Evolutionary conservation across 2,329 filamentous ascomycete genomes (phyloP).

Genomic region (Incumbomyces lentus): DNA sequence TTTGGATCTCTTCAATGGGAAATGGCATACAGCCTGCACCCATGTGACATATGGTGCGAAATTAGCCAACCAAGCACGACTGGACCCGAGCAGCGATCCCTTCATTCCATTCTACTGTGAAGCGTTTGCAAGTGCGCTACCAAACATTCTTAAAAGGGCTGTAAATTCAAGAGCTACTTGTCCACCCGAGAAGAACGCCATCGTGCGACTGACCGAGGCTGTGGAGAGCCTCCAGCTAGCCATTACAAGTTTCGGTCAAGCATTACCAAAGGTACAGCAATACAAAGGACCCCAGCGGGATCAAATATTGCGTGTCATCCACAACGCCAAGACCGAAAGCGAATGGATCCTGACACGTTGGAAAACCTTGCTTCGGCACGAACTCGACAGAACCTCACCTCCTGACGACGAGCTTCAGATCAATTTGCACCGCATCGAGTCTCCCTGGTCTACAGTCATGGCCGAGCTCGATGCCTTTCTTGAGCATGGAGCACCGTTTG

Average conservation of each 20-base stretch:
- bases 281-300: not conserved
- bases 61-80: slow-evolving; percentile 2
- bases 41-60: slow-evolving; percentile 4
- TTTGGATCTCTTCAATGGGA: slow-evolving; percentile 8
- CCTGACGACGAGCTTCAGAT: slow-evolving; percentile 4
- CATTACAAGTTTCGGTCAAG: not conserved
- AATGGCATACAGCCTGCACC: slow-evolving; percentile 9
- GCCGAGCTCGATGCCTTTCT: not conserved
- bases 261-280: not conserved
- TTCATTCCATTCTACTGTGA: slow-evolving; percentile 6
- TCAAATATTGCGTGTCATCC: not conserved
- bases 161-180: not conserved
- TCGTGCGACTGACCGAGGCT: slow-evolving; percentile 1
- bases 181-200: slow-evolving; percentile 2
- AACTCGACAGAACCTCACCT: not conserved
- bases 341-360: slow-evolving; percentile 4
- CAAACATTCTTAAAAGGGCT: not conserved
- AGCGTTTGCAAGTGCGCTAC: slow-evolving; percentile 6
- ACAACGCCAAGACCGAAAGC: slow-evolving; percentile 3
- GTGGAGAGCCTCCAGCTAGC: slow-evolving; percentile 3
- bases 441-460: slow-evolving; percentile 4
- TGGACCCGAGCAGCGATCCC: not conserved
- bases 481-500: slow-evolving; percentile 2
- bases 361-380: not conserved
- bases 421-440: slow-evolving; percentile 1